phyloP scores from a whole-genome alignment of 2,329 filamentous ascomycete genomes.

The Remersonia thermophila region DNA sequence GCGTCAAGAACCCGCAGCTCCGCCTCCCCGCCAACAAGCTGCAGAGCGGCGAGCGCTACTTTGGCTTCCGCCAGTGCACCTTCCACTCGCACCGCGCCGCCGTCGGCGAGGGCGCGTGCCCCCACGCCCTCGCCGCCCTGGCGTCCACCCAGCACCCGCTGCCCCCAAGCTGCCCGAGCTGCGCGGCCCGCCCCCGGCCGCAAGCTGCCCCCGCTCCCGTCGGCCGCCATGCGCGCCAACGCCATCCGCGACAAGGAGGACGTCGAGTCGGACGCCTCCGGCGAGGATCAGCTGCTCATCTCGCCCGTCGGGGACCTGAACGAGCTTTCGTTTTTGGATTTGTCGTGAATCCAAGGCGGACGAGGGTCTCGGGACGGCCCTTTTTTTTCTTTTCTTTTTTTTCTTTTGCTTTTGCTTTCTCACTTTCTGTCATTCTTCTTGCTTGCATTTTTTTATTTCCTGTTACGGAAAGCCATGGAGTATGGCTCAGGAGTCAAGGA shows the following conservation, averaged over 20 bases:
- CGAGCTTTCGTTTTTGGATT: constrained; percentile 11
- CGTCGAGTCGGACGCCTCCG: constrained; percentile 10
- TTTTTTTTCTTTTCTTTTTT: no score
- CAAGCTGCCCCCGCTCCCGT: no score
- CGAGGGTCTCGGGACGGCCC: neutral
- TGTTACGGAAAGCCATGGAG: no score
- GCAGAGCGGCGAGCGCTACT: constrained; percentile 43
- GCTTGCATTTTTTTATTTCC: no score
- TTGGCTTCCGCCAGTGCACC: constrained; percentile 49
- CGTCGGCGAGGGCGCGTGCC: constrained; percentile 43
- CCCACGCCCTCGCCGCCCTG: constrained; percentile 22
- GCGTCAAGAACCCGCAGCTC: constrained; percentile 49
- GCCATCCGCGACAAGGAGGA: constrained; percentile 4
- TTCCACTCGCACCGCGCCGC: constrained; percentile 46
- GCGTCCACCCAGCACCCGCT: neutral
- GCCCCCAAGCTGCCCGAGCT: neutral
- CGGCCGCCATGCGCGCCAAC: no score
- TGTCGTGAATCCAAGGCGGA: constrained; percentile 9
- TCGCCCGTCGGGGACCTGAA: constrained; percentile 12
- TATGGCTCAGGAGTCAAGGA: no score
- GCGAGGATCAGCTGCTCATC: constrained; percentile 10
- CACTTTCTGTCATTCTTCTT: no score
- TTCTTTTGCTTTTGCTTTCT: no score
- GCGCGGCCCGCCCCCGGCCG: no score
- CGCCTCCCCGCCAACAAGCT: constrained; percentile 44